phyloP scores from a whole-genome alignment of 495 filamentous ascomycete species.

The Tuber magnatum region DNA sequence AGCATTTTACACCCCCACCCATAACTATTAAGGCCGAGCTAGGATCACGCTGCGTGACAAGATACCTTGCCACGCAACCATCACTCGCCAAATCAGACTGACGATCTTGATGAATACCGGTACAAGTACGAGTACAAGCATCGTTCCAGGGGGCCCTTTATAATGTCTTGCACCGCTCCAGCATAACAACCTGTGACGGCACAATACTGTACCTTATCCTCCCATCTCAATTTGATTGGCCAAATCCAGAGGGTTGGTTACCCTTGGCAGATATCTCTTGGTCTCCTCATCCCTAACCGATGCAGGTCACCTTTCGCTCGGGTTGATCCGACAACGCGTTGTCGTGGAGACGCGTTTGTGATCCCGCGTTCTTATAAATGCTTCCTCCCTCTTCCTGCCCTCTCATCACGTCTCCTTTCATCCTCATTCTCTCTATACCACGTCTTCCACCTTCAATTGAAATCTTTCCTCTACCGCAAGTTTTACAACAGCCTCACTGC shows the following conservation, averaged over 20 bases:
- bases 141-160: not conserved
- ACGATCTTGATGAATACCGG: not conserved
- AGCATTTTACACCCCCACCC: not conserved
- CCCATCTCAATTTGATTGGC: not conserved
- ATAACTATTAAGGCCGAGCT: not conserved
- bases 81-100: not conserved
- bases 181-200: not conserved
- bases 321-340: slow-evolving; percentile 1
- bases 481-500: not conserved
- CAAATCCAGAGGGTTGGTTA: not conserved
- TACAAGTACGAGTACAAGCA: too few relatives aligned
- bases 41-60: not conserved
- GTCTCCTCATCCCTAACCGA: not conserved
- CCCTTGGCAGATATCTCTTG: not conserved
- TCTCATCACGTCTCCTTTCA: not conserved
- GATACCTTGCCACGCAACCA: not conserved
- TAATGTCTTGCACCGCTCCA: not conserved
- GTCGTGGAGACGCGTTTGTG: not conserved
- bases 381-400: not conserved
- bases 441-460: not conserved
- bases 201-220: not conserved
- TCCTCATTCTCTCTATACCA: not conserved
- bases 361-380: not conserved
- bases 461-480: not conserved
- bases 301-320: not conserved